Evolutionary conservation across 2,329 filamentous ascomycete species (phyloP).

Genomic region (Microcyclosporella mali): DNA sequence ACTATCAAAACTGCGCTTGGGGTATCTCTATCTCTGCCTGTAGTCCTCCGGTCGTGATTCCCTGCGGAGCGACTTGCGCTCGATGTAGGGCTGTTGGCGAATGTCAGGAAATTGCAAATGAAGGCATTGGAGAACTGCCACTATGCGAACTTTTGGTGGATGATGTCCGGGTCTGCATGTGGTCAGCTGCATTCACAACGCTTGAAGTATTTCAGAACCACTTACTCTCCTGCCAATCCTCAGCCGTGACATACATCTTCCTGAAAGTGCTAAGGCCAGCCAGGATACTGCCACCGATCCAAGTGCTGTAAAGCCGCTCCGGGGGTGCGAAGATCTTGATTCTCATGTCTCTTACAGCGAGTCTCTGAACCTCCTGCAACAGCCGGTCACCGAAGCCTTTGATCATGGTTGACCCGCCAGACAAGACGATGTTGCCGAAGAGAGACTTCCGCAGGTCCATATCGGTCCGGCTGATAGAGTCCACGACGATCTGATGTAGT

Average conservation of each 20-base stretch:
- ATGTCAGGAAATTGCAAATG: too few relatives aligned
- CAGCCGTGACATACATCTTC: slow-evolving; percentile 99
- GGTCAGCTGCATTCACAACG: slow-evolving; percentile 11
- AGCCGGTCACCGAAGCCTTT: slow-evolving; percentile 94
- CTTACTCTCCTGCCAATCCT: slow-evolving; percentile 92
- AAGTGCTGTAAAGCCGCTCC: slow-evolving; percentile 96
- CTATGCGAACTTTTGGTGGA: slow-evolving; percentile 93
- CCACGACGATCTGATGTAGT: slow-evolving; percentile 95
- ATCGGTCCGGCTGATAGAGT: slow-evolving; percentile 90
- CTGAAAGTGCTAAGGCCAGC: slow-evolving; percentile 95
- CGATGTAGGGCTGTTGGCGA: too few relatives aligned
- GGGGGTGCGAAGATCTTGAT: slow-evolving; percentile 99
- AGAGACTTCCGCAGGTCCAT: slow-evolving; percentile 90
- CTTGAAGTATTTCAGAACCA: slow-evolving; percentile 10
- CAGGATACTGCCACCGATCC: slow-evolving; percentile 97
- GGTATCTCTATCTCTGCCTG: too few relatives aligned
- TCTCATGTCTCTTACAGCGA: slow-evolving; percentile 97
- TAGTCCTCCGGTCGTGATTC: too few relatives aligned
- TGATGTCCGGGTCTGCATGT: slow-evolving; percentile 72
- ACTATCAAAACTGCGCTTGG: too few relatives aligned
- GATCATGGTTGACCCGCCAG: slow-evolving; percentile 89
- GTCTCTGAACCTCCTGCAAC: slow-evolving; percentile 81
- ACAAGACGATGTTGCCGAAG: slow-evolving; percentile 95
- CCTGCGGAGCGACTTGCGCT: too few relatives aligned
- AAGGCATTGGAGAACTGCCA: too few relatives aligned